These are phyloP conservation scores for Hypsizygus ulmarius DNA, from an alignment of 1,284 basidiomycete genomes.

Conservation along the genomic window DNA sequence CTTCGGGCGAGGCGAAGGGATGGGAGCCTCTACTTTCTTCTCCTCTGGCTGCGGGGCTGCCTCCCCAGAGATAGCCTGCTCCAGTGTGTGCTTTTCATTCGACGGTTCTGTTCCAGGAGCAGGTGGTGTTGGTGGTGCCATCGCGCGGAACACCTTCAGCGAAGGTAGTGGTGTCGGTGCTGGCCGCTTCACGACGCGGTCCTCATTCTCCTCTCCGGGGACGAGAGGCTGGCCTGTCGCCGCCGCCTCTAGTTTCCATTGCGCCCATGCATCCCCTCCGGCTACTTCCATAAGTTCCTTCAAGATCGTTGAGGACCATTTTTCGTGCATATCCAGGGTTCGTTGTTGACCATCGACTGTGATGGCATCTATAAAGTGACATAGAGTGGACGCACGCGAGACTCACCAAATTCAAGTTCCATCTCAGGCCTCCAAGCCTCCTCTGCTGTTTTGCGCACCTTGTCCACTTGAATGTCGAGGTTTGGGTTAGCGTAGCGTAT, in stretches of 20 bases:
- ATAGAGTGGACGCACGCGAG: neutral
- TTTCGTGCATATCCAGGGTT: conserved; percentile 54
- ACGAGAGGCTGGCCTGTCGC: conserved; percentile 48
- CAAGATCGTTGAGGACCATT: conserved; percentile 65
- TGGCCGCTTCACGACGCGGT: conserved; percentile 11
- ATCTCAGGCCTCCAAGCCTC: conserved; percentile 61
- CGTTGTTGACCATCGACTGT: conserved; percentile 53
- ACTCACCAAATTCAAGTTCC: conserved; percentile 59
- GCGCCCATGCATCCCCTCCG: conserved; percentile 57
- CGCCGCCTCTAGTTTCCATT: conserved; percentile 49
- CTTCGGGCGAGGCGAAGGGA: conserved; percentile 20
- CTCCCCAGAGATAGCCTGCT: neutral
- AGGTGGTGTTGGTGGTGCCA: conserved; percentile 7
- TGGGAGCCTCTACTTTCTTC: neutral
- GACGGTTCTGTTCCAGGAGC: neutral
- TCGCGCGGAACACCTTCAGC: conserved; percentile 22
- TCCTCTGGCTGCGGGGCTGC: neutral
- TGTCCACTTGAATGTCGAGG: conserved; percentile 55
- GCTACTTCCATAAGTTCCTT: conserved; percentile 66
- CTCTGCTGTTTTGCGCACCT: conserved; percentile 45
- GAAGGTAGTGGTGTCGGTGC: conserved; percentile 19
- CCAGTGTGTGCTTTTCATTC: neutral
- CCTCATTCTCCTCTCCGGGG: conserved; percentile 36
- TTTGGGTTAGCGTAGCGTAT: conserved; percentile 72
- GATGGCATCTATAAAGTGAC: neutral